A percentile compares a stretch with the other conserved stretches of the same genome.
These are phyloP conservation scores for Cercospora sesami DNA, from an alignment of 2,329 filamentous ascomycete species.

Conservation along the genomic window DNA sequence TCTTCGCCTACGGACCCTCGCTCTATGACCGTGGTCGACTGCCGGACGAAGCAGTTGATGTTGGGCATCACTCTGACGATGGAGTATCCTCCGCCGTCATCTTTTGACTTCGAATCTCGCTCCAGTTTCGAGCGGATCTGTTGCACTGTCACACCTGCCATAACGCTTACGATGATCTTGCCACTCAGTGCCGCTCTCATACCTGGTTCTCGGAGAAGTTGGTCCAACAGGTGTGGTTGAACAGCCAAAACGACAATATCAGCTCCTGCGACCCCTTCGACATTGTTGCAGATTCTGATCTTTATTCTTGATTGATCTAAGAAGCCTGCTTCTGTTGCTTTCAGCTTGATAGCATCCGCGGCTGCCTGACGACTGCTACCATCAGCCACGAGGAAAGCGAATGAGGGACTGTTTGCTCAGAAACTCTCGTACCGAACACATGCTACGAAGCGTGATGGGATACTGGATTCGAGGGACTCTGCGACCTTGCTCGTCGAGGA, in stretches of 20 bases:
- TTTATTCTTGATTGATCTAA: background rate
- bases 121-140: background rate
- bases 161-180: slow-evolving; percentile 19
- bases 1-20: background rate
- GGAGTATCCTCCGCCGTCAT: background rate
- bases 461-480: background rate
- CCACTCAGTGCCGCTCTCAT: slow-evolving; percentile 12
- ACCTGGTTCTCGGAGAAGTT: slow-evolving; percentile 12
- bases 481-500: background rate
- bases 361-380: slow-evolving; percentile 1
- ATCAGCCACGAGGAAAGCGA: background rate
- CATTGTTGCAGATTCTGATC: slow-evolving; percentile 7
- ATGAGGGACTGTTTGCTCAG: background rate
- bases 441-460: slow-evolving; percentile 9
- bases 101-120: background rate
- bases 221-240: slow-evolving; percentile 11
- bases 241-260: slow-evolving; percentile 16
- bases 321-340: background rate
- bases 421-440: slow-evolving; percentile 7
- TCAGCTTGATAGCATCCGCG: background rate
- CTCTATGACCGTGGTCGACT: slow-evolving; percentile 21
- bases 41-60: slow-evolving; percentile 2
- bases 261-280: slow-evolving; percentile 1
- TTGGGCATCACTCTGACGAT: slow-evolving; percentile 21
- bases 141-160: slow-evolving; percentile 17